Base-by-base conservation (phyloP, 2,329 filamentous ascomycete genomes). In the Pseudodiploospora longispora region DNA sequence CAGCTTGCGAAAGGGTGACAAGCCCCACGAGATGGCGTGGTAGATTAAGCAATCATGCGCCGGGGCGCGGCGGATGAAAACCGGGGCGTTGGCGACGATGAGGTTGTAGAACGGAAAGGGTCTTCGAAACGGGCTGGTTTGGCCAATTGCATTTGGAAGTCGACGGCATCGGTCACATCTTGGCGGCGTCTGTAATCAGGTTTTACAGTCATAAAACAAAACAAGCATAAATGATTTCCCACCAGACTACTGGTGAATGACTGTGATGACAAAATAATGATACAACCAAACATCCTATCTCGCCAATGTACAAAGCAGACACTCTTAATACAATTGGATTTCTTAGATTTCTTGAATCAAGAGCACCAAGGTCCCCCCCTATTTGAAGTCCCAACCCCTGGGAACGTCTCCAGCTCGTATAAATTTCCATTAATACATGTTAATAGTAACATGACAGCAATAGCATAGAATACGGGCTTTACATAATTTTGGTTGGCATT, bases 21-120 rank as follows among this genome's bases (percentile, higher is more conserved):
- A 91, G 85, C 93, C 93, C 75, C 93, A 98, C 78, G 87, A 95
- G 83, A 97, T 98, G 93, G 87, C 87, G 76, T 98, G 91, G 83
- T 98, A 96, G 75, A 82, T 52, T 51, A 52, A 56, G 54, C 52
- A 50, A 47, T 36, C 51, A 52, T 53, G 55, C 52, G 53, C 52
- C 53, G 50, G 50, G 41, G 42, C 31, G 39, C 27, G 33, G 28
- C 36, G 31, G 38, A 35, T 38, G 42, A 31, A 41, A 35, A 42
- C 40, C 36, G 37, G 43, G 46, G 43, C 42, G 43, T 36, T 46
- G 46, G 46, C 46, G 42, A 48, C 45, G 46, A 48, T 46, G 42
- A 55, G 62, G 67, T 69, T 69, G 68, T 68, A 68, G 65, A 70
- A 66, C 63, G 63, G 65, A 55, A 61, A 58, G 58, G 62, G 63